phyloP scores from a whole-genome alignment of 176 grass and related monocot genomes.

The Saccharum spontaneum region DNA sequence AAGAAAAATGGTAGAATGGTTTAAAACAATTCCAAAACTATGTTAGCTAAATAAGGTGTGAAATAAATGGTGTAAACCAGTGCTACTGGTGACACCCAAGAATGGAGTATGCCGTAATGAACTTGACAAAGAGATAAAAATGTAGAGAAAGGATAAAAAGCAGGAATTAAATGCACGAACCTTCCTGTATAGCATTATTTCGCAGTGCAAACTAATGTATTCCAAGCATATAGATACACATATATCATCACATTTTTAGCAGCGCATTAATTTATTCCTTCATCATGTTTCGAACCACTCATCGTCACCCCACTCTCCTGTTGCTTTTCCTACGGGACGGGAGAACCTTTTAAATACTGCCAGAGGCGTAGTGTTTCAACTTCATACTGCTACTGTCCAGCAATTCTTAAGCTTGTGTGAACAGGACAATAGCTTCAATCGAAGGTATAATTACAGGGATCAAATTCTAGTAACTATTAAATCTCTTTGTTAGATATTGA shows the following conservation, averaged over 20 bases:
- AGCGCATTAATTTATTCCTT: not conserved
- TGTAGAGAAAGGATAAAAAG: not conserved
- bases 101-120: not conserved
- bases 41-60: not conserved
- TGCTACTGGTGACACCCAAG: not conserved
- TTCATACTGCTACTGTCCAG: not conserved
- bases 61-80: not conserved
- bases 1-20: not conserved
- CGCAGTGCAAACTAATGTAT: not conserved
- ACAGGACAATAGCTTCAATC: not conserved
- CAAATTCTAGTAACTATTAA: too few relatives aligned
- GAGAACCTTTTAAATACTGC: not conserved
- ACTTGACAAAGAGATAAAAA: not conserved
- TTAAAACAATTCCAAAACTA: not conserved
- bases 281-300: not conserved
- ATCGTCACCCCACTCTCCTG: not conserved
- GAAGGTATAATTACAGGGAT: not conserved
- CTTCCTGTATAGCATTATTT: not conserved
- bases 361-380: not conserved
- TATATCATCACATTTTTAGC: not conserved
- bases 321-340: not conserved
- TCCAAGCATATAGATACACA: not conserved
- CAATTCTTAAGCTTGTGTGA: not conserved
- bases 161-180: not conserved
- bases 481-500: not conserved